Conservation (phyloP, 306 rosid genomes). For the Trifolium pratense region DNA sequence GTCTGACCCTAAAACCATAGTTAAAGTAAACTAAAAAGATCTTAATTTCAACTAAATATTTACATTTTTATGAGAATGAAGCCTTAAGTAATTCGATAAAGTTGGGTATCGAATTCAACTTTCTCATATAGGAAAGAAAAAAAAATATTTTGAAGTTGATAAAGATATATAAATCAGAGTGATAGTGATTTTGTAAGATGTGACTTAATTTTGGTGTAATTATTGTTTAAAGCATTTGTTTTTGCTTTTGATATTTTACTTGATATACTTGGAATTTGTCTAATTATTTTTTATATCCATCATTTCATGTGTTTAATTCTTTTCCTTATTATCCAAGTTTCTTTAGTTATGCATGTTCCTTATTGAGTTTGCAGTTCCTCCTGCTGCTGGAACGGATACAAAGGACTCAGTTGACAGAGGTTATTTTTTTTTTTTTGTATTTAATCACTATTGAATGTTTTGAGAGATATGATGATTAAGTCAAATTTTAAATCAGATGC, state of each 20-base stretch:
- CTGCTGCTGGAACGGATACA: constrained; percentile 35
- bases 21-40: background rate
- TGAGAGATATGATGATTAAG: background rate
- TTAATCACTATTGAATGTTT: background rate
- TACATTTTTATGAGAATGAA: background rate
- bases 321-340: background rate
- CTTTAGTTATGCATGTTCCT: background rate
- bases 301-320: background rate
- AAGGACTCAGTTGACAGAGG: constrained; percentile 57
- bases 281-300: background rate
- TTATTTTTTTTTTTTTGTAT: constrained; percentile 19
- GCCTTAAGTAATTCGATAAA: background rate
- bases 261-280: background rate
- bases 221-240: background rate
- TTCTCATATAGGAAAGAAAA: background rate
- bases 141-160: background rate
- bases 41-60: background rate
- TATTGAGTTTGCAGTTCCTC: constrained; percentile 48
- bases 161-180: background rate
- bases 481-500: constrained; percentile 47
- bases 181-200: constrained; percentile 8
- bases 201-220: constrained; percentile 7
- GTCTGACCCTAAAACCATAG: background rate
- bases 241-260: background rate
- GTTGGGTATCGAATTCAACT: background rate